Conservation (phyloP, 345 rosid species). For the Aegle marmelos region DNA sequence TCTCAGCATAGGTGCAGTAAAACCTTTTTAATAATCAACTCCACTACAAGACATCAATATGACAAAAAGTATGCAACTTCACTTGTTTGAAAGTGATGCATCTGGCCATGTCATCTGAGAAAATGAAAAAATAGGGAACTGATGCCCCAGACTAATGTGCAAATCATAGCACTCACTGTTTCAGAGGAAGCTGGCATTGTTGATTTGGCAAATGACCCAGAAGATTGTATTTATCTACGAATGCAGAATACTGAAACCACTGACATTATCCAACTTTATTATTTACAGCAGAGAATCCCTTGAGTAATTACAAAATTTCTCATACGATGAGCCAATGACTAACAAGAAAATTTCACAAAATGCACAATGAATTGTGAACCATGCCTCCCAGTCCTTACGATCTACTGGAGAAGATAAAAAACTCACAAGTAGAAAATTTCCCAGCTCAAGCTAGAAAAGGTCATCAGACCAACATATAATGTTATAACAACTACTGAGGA, state of each 20-base stretch:
- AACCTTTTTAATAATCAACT: not conserved
- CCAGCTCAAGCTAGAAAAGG: not conserved
- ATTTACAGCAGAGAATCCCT: not conserved
- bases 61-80: not conserved
- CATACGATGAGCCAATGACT: not conserved
- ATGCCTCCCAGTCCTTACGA: not conserved
- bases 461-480: not conserved
- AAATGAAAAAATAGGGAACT: not conserved
- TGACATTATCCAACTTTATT: not conserved
- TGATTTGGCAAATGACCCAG: not conserved
- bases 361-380: not conserved
- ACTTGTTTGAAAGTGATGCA: not conserved
- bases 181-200: not conserved
- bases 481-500: not conserved
- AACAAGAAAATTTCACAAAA: not conserved
- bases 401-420: not conserved
- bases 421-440: not conserved
- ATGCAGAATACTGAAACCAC: not conserved
- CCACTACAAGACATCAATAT: not conserved
- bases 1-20: not conserved
- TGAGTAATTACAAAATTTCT: not conserved
- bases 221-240: not conserved
- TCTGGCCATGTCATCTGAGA: not conserved
- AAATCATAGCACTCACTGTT: not conserved
- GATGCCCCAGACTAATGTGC: not conserved